Base-by-base conservation (phyloP, 2,329 filamentous ascomycete genomes). In the Colletotrichum ledebouriae region DNA sequence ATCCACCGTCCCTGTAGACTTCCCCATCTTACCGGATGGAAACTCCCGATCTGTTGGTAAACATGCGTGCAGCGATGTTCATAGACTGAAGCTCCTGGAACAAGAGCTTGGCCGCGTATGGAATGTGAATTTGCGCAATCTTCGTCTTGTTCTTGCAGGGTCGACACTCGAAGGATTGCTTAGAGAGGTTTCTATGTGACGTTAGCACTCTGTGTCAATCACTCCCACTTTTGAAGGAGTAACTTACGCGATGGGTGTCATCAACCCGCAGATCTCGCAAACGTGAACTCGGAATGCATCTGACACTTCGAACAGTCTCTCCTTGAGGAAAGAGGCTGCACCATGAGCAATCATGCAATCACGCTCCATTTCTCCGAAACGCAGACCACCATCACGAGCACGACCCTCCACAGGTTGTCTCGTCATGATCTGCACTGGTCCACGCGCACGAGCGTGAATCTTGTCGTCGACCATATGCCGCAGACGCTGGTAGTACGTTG, bases 341-440 rank as follows among this genome's bases (percentile, higher is more conserved):
- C 96, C 96, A 79, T 99, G 97, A n/a, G 97, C 94, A 84, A 99
- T 99, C 96, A 99, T 99, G 80, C 96, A 99, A 89, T 99, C 97
- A 84, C 97, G 95, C 83, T 99, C 97, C 96, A 99, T 99, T 86
- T 99, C 96, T 90, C 96, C 96, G 89, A 99, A 99, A 78, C 97
- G 95, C 50, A 99, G 87, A 85, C 96, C 96, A 87, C 96, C 96
- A 78, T 99, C 97, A 81, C 97, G 87, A 3, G 96, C 96, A 89
- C 97, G 93, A 92, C 96, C 96, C 83, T 99, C 96, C 13, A 99
- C 96, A 17, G 96, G 96, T 81, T 99, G 96, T 66, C 97, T 88
- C 3, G 96, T 99, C 83, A 99, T 89, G 76, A 99, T 99, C 82
- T 99, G 96, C 22, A 97, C 93, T 1, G 96, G 96, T 41, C 97